phyloP scores from a whole-genome alignment of 2,329 filamentous ascomycete species.

The Scedosporium apiospermum region DNA sequence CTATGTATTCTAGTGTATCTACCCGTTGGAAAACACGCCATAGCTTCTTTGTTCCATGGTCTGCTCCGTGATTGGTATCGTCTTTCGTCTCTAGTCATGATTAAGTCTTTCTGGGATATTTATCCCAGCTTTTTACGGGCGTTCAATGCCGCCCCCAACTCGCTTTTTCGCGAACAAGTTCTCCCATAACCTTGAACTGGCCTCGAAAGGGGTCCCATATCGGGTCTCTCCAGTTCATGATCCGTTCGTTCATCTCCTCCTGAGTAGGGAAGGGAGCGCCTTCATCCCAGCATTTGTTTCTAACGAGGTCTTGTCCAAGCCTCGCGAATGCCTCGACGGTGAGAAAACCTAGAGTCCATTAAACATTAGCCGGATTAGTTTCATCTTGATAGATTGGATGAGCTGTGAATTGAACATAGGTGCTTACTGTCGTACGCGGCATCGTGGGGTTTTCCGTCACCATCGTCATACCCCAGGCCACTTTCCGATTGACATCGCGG shows the following conservation, averaged over 20 bases:
- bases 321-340: conserved; percentile 31
- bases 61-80: no score
- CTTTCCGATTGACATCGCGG: neutral
- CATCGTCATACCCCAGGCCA: neutral
- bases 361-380: no score
- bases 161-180: neutral
- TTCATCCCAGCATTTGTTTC: neutral
- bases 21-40: no score
- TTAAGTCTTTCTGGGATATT: neutral
- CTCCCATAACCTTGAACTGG: conserved; percentile 12
- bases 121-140: neutral
- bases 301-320: conserved; percentile 4
- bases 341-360: conserved; percentile 24
- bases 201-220: conserved; percentile 15
- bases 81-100: neutral
- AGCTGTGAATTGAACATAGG: neutral
- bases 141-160: no score
- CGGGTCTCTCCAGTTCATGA: conserved; percentile 12
- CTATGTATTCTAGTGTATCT: neutral
- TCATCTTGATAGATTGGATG: conserved; percentile 7
- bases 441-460: conserved; percentile 30
- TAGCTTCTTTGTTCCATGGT: no score
- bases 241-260: neutral
- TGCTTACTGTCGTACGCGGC: conserved; percentile 51
- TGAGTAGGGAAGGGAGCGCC: neutral